phyloP scores from a whole-genome alignment of 2,329 filamentous ascomycete species.

The Colletotrichum shisoi region DNA sequence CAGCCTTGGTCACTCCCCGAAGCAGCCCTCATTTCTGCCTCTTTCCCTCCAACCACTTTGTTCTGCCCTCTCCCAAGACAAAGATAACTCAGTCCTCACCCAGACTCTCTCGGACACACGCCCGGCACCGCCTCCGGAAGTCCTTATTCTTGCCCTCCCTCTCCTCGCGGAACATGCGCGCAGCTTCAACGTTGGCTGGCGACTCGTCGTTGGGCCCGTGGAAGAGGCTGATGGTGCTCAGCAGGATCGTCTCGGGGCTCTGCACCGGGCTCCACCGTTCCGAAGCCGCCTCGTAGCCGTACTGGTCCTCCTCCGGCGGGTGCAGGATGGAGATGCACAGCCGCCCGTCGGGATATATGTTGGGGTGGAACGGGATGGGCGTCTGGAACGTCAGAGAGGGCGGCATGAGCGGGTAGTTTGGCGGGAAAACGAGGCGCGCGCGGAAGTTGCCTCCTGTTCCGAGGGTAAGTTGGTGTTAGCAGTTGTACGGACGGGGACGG shows the following conservation, averaged over 20 bases:
- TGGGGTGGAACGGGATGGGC: slow-evolving; percentile 89
- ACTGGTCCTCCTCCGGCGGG: slow-evolving; percentile 91
- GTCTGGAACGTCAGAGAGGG: slow-evolving; percentile 87
- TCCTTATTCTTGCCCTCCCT: slow-evolving; percentile 67
- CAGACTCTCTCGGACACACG: slow-evolving; percentile 81
- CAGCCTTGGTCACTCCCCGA: background rate
- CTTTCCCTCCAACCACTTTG: no score
- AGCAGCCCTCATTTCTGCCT: no score
- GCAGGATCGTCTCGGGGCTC: slow-evolving; percentile 89
- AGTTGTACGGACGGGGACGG: background rate
- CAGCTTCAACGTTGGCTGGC: slow-evolving; percentile 93
- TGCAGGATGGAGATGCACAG: slow-evolving; percentile 98
- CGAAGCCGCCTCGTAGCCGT: slow-evolving; percentile 87
- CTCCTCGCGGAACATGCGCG: slow-evolving; percentile 85
- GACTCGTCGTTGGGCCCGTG: slow-evolving; percentile 94
- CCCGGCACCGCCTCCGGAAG: slow-evolving; percentile 80
- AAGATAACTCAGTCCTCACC: slow-evolving; percentile 68
- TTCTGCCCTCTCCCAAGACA: background rate
- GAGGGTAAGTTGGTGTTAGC: slow-evolving; percentile 11
- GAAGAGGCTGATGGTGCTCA: slow-evolving; percentile 92
- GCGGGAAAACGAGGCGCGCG: slow-evolving; percentile 82
- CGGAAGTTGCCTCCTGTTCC: slow-evolving; percentile 86
- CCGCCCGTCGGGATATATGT: slow-evolving; percentile 85
- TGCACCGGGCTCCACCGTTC: slow-evolving; percentile 97
- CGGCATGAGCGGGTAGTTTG: slow-evolving; percentile 84